Base-by-base conservation (phyloP, 495 filamentous ascomycete genomes). In the Podospora pseudopauciseta region DNA sequence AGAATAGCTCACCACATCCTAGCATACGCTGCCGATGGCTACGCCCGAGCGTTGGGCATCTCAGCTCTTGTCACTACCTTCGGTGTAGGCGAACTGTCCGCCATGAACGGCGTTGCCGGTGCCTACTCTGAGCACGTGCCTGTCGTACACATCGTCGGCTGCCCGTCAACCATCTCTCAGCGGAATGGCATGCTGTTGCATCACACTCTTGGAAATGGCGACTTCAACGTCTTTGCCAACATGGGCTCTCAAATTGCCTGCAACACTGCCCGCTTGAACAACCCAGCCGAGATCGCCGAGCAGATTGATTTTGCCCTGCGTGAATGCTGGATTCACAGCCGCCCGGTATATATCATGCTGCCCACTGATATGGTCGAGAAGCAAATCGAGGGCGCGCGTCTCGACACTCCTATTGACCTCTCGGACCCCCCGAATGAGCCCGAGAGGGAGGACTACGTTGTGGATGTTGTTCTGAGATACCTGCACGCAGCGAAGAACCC, bases 201-300 rank as follows among this genome's bases (percentile, higher is more conserved):
- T 76, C 94, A 98, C 78, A 96, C 94, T 1, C 88, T 98, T 16
- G 94, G 93, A 39, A 95, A 97, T 74, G 94, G 94, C 32, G 90
- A 95, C 75, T 95, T 91, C 78, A 87, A 90, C 66, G 91, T 91
- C n/a, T 97, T 95, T 74, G 81, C 86, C 69, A 84, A 89, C 68
- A 97, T 97, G 90, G 90, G 83, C 74, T 79, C 80, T 16, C 79
- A 85, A 26, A 89, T 97, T 69, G 90, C 92, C 5, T 91, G 88
- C 75, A 85, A 87, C 34, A 81, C 88, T 39, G 88, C 89, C 11
- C 86, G 86, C 32, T 83, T 98, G 60, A 88, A 87, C 65, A 85
- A 94, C 54, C 86, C 88, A 1, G 72, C 81, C 62, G 88, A 93
- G 66, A 90, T 90, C 19, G 86, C 91, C 5, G 80, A 81, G 16